Evolutionary conservation across 192 early-diverging fungal species (phyloP).

Genomic region (Thoreauomyces humboldtii): DNA sequence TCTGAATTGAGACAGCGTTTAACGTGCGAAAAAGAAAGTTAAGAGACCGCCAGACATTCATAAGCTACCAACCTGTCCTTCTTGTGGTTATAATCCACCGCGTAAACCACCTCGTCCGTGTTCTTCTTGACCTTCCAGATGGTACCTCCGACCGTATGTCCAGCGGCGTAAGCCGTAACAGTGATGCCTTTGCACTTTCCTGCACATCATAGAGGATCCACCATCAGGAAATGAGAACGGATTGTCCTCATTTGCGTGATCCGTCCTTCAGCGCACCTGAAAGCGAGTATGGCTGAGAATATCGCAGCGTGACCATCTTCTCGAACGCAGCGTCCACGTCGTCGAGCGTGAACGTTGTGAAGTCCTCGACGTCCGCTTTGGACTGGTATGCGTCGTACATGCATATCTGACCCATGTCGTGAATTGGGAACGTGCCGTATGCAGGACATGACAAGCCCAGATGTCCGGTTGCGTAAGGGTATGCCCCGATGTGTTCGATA

Average conservation of each 20-base stretch:
- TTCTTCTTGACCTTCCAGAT: conserved; percentile 97
- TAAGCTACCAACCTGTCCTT: conserved; percentile 83
- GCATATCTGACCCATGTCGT: conserved; percentile 84
- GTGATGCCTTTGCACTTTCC: conserved; percentile 82
- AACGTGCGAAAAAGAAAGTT: no score
- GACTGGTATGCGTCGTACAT: conserved; percentile 79
- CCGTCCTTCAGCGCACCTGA: conserved; percentile 41
- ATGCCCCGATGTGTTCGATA: conserved; percentile 82
- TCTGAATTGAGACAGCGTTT: no score
- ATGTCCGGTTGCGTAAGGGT: conserved; percentile 71
- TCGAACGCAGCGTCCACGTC: conserved; percentile 87
- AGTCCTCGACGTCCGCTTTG: conserved; percentile 65
- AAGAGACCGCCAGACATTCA: not conserved
- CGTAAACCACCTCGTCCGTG: conserved; percentile 90
- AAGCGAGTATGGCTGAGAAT: conserved; percentile 80
- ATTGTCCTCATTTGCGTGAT: no score
- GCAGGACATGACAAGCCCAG: conserved; percentile 82
- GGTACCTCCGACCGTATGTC: conserved; percentile 93
- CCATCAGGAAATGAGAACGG: no score
- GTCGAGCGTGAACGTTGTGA: conserved; percentile 69
- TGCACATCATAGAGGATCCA: no score
- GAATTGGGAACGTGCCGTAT: conserved; percentile 88
- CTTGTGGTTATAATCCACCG: conserved; percentile 93
- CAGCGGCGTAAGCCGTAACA: conserved; percentile 87
- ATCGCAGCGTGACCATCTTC: conserved; percentile 73